Percentiles rank a stretch among this genome's conserved stretches.
Evolutionary conservation across 2,329 filamentous ascomycete genomes (phyloP).

Genomic region (Lojkania enalia): DNA sequence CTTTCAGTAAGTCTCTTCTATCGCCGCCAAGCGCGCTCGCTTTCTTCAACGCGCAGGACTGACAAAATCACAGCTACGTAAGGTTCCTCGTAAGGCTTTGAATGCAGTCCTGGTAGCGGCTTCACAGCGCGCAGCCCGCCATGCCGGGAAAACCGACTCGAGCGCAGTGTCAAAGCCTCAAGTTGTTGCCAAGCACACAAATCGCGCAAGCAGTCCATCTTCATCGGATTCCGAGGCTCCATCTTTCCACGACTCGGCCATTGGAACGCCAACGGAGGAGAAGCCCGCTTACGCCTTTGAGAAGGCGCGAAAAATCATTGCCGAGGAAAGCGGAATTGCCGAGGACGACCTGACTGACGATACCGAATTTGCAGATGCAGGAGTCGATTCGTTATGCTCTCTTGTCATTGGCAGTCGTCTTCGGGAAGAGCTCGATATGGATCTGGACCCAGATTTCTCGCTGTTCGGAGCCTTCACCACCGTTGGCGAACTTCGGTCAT

Average conservation of each 20-base stretch:
- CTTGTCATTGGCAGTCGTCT: conserved; percentile 24
- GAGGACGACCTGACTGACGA: conserved; percentile 5
- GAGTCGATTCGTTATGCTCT: conserved; percentile 35
- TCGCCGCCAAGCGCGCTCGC: conserved; percentile 4
- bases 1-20: conserved; percentile 12
- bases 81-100: background rate
- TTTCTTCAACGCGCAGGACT: background rate
- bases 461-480: background rate
- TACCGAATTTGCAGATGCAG: conserved; percentile 28
- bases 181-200: background rate
- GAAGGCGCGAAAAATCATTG: conserved; percentile 11
- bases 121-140: background rate
- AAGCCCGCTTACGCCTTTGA: conserved; percentile 14
- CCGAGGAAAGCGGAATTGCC: conserved; percentile 12
- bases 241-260: background rate
- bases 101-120: background rate
- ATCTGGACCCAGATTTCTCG: conserved; percentile 5
- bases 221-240: conserved; percentile 2
- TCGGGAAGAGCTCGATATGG: conserved; percentile 18
- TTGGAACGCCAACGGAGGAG: conserved; percentile 29
- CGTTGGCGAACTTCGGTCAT: background rate
- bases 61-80: background rate
- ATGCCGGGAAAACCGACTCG: background rate
- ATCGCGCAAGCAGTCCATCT: background rate
- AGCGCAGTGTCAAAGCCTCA: background rate